A percentile compares a stretch with the other conserved stretches of the same genome.
Evolutionary conservation across 2,329 filamentous ascomycete genomes (phyloP).

Genomic region (Colletotrichum siamense): DNA sequence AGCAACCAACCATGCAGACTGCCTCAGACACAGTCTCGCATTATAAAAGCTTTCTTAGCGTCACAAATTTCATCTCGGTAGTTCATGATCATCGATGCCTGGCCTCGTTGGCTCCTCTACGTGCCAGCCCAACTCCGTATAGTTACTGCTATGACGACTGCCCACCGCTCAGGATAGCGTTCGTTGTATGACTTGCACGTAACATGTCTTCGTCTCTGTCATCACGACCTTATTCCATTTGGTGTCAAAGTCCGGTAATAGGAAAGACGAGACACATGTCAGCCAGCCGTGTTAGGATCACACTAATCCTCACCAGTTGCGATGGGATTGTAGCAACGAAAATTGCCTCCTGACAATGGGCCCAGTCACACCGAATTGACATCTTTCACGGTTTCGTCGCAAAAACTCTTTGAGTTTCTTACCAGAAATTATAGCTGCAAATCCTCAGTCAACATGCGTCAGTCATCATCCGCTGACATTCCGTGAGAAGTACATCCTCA

Average conservation of each 20-base stretch:
- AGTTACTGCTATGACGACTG: no score
- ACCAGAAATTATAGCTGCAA: rapidly evolving
- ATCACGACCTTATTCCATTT: no score
- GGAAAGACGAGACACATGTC: background rate
- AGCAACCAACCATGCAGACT: rapidly evolving
- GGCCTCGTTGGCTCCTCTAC: no score
- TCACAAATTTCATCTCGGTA: no score
- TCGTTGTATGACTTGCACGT: no score
- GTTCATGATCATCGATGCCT: no score
- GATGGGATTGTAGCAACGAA: background rate
- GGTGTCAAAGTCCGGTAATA: no score
- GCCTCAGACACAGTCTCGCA: rapidly evolving
- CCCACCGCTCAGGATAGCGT: no score
- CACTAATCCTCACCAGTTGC: background rate
- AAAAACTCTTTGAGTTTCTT: rapidly evolving
- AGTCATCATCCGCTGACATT: background rate
- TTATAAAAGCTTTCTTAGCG: no score
- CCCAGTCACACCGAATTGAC: rapidly evolving
- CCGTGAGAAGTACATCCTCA: background rate
- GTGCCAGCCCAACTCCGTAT: no score
- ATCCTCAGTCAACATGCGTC: background rate
- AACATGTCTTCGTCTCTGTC: background rate
- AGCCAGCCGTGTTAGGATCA: no score
- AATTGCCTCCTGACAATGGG: rapidly evolving
- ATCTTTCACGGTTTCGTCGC: background rate